Evolutionary conservation across 2,329 filamentous ascomycete genomes (phyloP).

Genomic region (Sporothrix phasma): DNA sequence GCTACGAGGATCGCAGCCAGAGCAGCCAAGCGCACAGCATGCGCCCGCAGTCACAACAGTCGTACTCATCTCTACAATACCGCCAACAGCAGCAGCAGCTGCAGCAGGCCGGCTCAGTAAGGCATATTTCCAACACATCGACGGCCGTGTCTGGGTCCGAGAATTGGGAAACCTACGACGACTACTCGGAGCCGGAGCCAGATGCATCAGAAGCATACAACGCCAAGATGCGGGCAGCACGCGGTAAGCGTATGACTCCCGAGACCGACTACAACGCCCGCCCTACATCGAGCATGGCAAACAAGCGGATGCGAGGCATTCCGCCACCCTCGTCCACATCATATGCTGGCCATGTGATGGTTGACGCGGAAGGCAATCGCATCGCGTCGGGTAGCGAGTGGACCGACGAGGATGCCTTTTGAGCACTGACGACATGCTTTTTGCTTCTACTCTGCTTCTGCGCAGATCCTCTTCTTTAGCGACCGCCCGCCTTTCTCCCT

Average conservation of each 20-base stretch:
- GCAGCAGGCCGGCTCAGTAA: conserved; percentile 27
- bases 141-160: conserved; percentile 73
- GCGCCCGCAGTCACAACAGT: conserved; percentile 17
- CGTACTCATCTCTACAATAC: conserved; percentile 12
- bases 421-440: background rate
- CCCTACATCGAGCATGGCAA: conserved; percentile 29
- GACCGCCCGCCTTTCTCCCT: background rate
- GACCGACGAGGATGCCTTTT: conserved; percentile 56
- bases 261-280: conserved; percentile 25
- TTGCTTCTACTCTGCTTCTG: background rate
- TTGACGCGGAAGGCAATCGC: conserved; percentile 51
- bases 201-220: conserved; percentile 74
- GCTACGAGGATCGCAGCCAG: conserved; percentile 9
- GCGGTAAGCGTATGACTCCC: conserved; percentile 53
- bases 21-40: conserved; percentile 8
- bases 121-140: conserved; percentile 69
- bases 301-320: conserved; percentile 42
- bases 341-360: conserved; percentile 38
- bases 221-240: conserved; percentile 61
- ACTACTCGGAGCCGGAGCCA: conserved; percentile 64
- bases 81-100: conserved; percentile 8
- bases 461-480: background rate
- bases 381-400: conserved; percentile 57
- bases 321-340: conserved; percentile 34
- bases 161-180: conserved; percentile 96